Evolutionary conservation across 192 early-diverging fungal genomes (phyloP), one percentile per base, ranked within the genome.

Genomic region (Oehlia diaphana): DNA sequence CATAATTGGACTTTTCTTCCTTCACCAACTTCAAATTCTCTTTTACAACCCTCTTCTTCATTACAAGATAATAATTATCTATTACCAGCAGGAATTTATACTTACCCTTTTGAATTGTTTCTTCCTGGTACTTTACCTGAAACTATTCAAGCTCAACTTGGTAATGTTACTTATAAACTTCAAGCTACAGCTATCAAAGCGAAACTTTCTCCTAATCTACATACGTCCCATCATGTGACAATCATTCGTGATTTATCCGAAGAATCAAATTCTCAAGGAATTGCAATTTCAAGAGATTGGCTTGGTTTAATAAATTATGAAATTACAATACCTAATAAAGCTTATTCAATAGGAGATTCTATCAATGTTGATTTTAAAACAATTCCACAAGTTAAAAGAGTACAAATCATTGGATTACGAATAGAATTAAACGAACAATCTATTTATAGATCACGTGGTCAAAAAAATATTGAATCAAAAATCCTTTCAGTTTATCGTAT

Each of bases 301-400:
- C n/a, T 65, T 19, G n/a, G 47, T 0, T 14, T 66, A 26, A 47
- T 77, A 12, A 83, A 88, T 4, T 90, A 90, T 71, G 84, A 87
- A 28, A 87, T 92, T 10, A 83, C 83, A 16, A 83, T 89, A 42
- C 90, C 90, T 2, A 87, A 87, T 2, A 79, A 89, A 81, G 84
- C 86, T 19, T 89, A 85, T 58, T 82, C 83, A 26, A 85, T 89
- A 58, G 88, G 90, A 49, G 63, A 81, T 6, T 9, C 37, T 0
- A 88, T 91, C 31, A 83, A 84, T 12, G 79, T 89, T 2, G 79
- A 81, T 12, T 80, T 91, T 23, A 81, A 84, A 63, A 73, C 91
- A 2, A 83, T 82, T 23, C 89, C 90, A 42, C 83, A 83, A 28
- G 33, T 47, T 39, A 86, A 88, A 72, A 83, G 84, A 66, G 21